Base-by-base conservation (phyloP, 805 yeast genomes). In the Saturnispora zaruensis region DNA sequence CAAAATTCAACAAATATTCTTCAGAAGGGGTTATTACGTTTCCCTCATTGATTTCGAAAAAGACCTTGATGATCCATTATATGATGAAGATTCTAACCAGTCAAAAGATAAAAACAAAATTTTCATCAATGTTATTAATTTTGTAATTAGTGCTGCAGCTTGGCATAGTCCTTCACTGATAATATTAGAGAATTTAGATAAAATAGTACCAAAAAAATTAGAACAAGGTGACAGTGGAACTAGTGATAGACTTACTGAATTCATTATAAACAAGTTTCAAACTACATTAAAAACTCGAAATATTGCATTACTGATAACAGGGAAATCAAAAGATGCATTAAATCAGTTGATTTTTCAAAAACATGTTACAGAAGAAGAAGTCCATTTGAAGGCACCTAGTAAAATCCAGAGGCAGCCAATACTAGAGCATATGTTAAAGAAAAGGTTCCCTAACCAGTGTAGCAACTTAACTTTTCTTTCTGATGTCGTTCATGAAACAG, bases 81-180 rank as follows among this genome's bases (percentile, higher is more conserved):
- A 43, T 5, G 46, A 42, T 14, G 23, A 21, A 13, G 28, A 21
- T 28, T 5, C 30, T 6, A 40, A 51, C 20, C 43, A 51, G 34
- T 24, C 46, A 11, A 45, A 32, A 14, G 51, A 48, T 23, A 44
- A 46, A 23, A 45, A 45, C 11, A 50, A 51, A 36, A 36, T 44
- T 14, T 45, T 62, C 72, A 53, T 60, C 60, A 56, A 67, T 66
- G 51, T 72, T 76, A 73, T 63, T 74, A 59, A 75, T 66, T 55
- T 75, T 66, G 51, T 79, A 78, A 49, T 76, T 78, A 50, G 54
- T n/a, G 64, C 67, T 28, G 47, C 63, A 5, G 51, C 57, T 18
- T 88, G 96, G 95, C 77, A 81, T 60, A 73, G 84, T 14, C 96
- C 97, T 0, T 72, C 90, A 1, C 66, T 88, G 2, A 60, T 91